Base-by-base conservation (phyloP, 257 asterid genomes). In the Salvia rosmarinus region DNA sequence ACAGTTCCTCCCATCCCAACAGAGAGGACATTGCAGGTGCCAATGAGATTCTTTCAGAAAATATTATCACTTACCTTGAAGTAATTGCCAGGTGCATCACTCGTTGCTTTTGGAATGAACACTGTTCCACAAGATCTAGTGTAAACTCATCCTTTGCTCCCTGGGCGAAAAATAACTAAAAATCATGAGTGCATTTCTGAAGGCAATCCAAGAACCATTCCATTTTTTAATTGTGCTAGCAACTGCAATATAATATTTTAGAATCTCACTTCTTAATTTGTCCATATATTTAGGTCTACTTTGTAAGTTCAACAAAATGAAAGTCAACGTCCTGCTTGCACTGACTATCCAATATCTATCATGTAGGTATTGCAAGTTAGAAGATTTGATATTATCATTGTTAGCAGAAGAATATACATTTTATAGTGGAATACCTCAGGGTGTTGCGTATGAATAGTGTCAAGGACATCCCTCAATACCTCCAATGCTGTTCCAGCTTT, bases 61-160 rank as follows among this genome's bases (percentile, higher is more conserved):
- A 71, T 20, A 67, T 43, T 32, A 51, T 60, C 74, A 30, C 81
- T 74, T 77, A 91, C 99, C 96, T 83, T 40, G 99, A 95, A 57
- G 96, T 89, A 75, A 89, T 44, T 61, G 91, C 91, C 69, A 89
- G 88, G 80, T 89, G 96, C 96, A 89, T 89, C 34, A 89, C 88
- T 70, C 88, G 87, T 55, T 89, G 91, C 86, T 89, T 89, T 59
- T 89, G 94, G 76, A 89, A 89, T 30, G 96, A 87, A 54, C 96
- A 89, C 70, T 89, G 96, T 75, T 89, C 96, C 83, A 89, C 96
- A 60, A 89, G 96, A 84, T 95, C 99, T 13, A 95, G 89, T 2
- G 97, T 95, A 79, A 91, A 95, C 87, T 95, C 99, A 56, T 95
- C 99, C 84, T 85, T 91, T 51, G 96, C 98, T 74, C 88, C 95